Evolutionary conservation across 2,329 filamentous ascomycete genomes (phyloP).

Genomic region (Epichloe sylvatica): DNA sequence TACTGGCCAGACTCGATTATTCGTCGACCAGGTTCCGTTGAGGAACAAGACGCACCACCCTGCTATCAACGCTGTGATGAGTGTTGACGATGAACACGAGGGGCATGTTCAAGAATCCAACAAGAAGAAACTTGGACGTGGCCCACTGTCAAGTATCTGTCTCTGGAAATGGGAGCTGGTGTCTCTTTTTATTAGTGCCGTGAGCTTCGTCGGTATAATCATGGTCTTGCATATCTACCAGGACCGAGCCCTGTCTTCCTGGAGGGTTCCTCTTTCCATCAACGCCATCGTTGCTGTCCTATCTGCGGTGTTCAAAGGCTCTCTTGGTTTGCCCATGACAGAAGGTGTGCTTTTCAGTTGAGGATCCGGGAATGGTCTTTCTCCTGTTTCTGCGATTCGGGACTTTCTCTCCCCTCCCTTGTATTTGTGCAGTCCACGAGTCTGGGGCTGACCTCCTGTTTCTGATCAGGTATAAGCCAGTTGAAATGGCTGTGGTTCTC

Average conservation of each 20-base stretch:
- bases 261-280: neutral
- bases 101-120: too few species aligned
- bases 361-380: neutral
- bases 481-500: neutral
- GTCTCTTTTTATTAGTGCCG: neutral
- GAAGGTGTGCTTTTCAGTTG: neutral
- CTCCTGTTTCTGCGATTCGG: too few species aligned
- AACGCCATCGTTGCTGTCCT: neutral
- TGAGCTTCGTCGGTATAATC: neutral
- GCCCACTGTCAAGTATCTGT: too few species aligned
- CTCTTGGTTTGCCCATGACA: neutral
- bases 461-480: neutral
- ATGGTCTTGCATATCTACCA: neutral
- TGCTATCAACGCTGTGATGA: too few species aligned
- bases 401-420: too few species aligned
- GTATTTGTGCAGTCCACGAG: too few species aligned
- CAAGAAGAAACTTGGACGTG: too few species aligned
- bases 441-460: too few species aligned
- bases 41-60: too few species aligned
- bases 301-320: neutral
- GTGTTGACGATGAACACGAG: too few species aligned
- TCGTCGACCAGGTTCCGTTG: too few species aligned
- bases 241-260: neutral
- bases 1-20: too few species aligned
- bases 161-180: neutral